Evolutionary conservation across 176 grass and related monocot species (phyloP), one percentile per base, ranked within the genome.

Genomic region (Oryza nivara): DNA sequence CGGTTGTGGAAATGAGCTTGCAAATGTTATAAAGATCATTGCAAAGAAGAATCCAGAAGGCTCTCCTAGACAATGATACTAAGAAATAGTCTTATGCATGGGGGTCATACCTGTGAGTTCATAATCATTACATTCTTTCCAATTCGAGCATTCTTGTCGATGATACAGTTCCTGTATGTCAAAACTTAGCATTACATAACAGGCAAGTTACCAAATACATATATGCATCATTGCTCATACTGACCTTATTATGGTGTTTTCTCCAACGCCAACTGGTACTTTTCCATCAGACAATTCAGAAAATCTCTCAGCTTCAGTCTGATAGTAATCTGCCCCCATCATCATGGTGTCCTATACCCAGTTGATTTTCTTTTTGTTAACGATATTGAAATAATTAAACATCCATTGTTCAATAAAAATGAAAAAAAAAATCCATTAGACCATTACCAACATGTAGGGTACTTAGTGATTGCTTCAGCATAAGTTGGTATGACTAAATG

Each of bases 281-380:
- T 90, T 92, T 72, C 88, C 88, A 54, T 86, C 82, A 7, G 82
- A 80, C 19, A 95, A 76, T 67, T 86, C 77, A 63, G 86, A 75
- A 43, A 74, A 84, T 90, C 93, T 88, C 83, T 95, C 93, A 68
- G 74, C 85, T 71, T 92, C 90, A 79, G 93, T 92, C 76, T 92
- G 93, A 75, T 95, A 95, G 60, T 83, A 92, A 86, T 95, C 93
- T 92, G 93, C 90, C 66, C 93, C 90, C 88, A 95, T 88, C 93
- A 95, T 92, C 93, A 95, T 95, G 43, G 93, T 90, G 65, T 95
- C 88, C 93, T 92, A 86, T 40, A 88, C 66, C 17, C 68, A 86
- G 58, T 79, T 86, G 10, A 20, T 73, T 67, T 32, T 74, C 46
- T 3, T 15, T 6, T 30, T 75, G 17, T 71, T 9, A 73, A 58